A percentile compares a stretch with the other conserved stretches of the same genome.
Evolutionary conservation across 768 basidiomycete genomes (phyloP).

Genomic region (Termitomyces sp.): DNA sequence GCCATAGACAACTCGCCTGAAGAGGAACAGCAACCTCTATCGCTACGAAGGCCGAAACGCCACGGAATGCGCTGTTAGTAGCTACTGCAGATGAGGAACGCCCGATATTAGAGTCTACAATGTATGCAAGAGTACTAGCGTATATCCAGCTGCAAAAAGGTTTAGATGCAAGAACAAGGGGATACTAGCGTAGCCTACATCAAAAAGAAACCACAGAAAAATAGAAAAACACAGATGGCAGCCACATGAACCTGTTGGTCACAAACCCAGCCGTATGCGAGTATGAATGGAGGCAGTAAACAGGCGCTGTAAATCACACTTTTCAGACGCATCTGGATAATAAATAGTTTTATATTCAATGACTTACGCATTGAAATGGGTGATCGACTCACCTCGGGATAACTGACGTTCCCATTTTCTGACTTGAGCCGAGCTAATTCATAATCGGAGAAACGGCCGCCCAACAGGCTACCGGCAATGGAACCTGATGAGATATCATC

Average conservation of each 20-base stretch:
- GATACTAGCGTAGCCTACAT: constrained; percentile 43
- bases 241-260: constrained; percentile 58
- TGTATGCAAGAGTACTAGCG: constrained; percentile 69
- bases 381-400: constrained; percentile 58
- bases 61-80: constrained; percentile 72
- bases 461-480: constrained; percentile 35
- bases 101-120: constrained; percentile 84
- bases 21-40: constrained; percentile 73
- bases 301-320: constrained; percentile 55
- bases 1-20: constrained; percentile 36
- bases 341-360: not conserved
- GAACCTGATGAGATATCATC: constrained; percentile 21
- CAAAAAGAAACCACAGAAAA: constrained; percentile 66
- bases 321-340: constrained; percentile 60
- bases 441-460: constrained; percentile 40
- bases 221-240: constrained; percentile 65
- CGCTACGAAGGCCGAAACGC: constrained; percentile 59
- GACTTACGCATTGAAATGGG: not conserved
- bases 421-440: constrained; percentile 30
- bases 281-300: constrained; percentile 51
- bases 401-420: constrained; percentile 33
- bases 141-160: constrained; percentile 42
- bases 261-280: constrained; percentile 75
- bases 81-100: constrained; percentile 74
- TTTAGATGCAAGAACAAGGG: not conserved